Base-by-base conservation (phyloP, 1,284 basidiomycete species). In the Polyporus tsugae region DNA sequence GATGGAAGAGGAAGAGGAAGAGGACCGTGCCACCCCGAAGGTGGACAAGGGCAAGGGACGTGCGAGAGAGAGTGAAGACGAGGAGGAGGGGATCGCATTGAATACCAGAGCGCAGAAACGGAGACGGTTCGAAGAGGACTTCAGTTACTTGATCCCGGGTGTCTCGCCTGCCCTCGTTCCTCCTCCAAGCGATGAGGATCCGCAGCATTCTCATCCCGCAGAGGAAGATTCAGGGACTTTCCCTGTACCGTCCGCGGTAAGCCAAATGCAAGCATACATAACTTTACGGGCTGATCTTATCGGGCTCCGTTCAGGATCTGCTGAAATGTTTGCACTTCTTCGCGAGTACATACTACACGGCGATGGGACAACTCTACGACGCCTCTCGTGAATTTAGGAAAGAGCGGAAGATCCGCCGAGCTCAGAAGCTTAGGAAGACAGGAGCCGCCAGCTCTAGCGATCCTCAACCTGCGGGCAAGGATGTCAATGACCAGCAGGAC, bases 271-370 rank as follows among this genome's bases (percentile, higher is more conserved):
- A 19, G n/a, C 10, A 63, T 39, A 60, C 38, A 22, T 41, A 2
- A 9, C 4, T 15, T 6, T 39, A 13, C 58, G 3, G 38, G 13
- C 5, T 49, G 22, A 49, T 41, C 15, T 41, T 4, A 29, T 29
- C 11, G 9, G 29, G 29, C 4, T 29, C 19, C n/a, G 1, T 13
- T 17, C 46, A 93, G 91, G 91, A 93, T 72, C 77, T 93, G 5
- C 77, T 93, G 57, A 92, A 93, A 82, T 85, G 82, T 62, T 86
- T 93, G 62, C 92, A 93, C 72, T 82, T 89, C 74, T 89, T 89
- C 69, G 84, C 91, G 15, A 88, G 86, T 67, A 81, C 82, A 39
- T 90, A 89, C 74, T 93, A 92, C 72, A 80, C 82, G 29, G 86
- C 88, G 70, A 82, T 82, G 69, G 91, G 89, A 0, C 84, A 91